Conservation (phyloP, 2,329 filamentous ascomycete species). For the Aspergillus quadrilineatus region DNA sequence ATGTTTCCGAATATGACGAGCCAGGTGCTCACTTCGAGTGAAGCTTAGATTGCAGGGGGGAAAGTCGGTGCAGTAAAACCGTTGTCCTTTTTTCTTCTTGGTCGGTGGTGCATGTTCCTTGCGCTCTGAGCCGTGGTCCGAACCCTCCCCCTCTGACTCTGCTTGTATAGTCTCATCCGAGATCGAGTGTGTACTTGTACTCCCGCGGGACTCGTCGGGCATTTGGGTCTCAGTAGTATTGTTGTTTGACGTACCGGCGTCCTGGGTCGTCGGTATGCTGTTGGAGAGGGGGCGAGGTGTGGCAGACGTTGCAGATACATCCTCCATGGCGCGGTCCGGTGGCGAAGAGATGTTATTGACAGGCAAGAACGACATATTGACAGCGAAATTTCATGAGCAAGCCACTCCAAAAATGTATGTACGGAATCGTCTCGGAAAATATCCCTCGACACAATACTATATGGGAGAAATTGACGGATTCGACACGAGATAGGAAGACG, state of each 20-base stretch:
- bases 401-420: constrained; percentile 25
- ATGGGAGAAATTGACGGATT: constrained; percentile 14
- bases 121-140: constrained; percentile 64
- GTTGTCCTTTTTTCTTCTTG: constrained; percentile 95
- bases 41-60: constrained; percentile 94
- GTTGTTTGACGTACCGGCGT: constrained; percentile 20
- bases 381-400: constrained; percentile 28
- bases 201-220: constrained; percentile 51
- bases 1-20: constrained; percentile 96
- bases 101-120: constrained; percentile 65
- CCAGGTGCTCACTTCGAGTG: constrained; percentile 91
- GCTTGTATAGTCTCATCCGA: constrained; percentile 71
- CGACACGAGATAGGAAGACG: constrained; percentile 13
- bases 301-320: constrained; percentile 54
- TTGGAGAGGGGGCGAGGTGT: constrained; percentile 52
- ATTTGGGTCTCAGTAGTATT: constrained; percentile 23
- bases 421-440: constrained; percentile 19
- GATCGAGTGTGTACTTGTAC: constrained; percentile 42
- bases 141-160: constrained; percentile 66
- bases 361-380: constrained; percentile 60
- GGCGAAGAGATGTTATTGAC: constrained; percentile 58
- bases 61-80: constrained; percentile 94
- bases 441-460: constrained; percentile 18
- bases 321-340: constrained; percentile 46
- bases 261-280: constrained; percentile 39